phyloP scores from a whole-genome alignment of 352 stramenopile genomes.

The Globisporangium nunn region DNA sequence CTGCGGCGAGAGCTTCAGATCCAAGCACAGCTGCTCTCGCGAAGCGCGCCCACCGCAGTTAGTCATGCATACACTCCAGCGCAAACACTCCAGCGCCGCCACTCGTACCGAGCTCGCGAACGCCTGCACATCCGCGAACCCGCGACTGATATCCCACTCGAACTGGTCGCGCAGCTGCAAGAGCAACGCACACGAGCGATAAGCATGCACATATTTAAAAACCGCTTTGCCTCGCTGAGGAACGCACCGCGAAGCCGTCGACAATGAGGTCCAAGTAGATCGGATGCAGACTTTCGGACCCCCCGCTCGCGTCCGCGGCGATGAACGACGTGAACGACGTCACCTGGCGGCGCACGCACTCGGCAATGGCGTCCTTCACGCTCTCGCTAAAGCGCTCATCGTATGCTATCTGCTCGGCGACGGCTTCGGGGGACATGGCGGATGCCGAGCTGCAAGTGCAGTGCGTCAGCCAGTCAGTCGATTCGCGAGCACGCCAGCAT shows the following conservation, averaged over 20 bases:
- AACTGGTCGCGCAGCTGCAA: constrained; percentile 68
- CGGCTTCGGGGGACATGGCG: constrained; percentile 34
- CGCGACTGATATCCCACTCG: constrained; percentile 67
- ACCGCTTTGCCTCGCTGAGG: background rate
- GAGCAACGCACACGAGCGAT: background rate
- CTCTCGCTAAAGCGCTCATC: constrained; percentile 53
- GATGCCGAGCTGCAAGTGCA: constrained; percentile 15
- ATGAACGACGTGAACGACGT: constrained; percentile 49
- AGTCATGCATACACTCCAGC: background rate
- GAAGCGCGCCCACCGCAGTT: no score
- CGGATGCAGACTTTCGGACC: constrained; percentile 33
- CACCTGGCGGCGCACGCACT: constrained; percentile 68
- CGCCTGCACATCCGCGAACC: constrained; percentile 31
- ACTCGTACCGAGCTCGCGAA: constrained; percentile 39
- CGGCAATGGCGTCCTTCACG: constrained; percentile 52
- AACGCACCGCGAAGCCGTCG: constrained; percentile 42
- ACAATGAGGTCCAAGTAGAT: constrained; percentile 74
- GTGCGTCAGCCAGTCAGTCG: background rate
- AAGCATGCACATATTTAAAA: background rate
- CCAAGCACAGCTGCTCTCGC: constrained; percentile 29
- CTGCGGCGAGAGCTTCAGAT: constrained; percentile 40
- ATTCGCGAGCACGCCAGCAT: background rate
- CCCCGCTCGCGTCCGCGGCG: constrained; percentile 8
- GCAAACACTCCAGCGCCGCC: background rate
- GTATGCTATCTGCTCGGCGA: constrained; percentile 48